phyloP scores from a whole-genome alignment of 73 alveolate species.

The Tetrahymena malaccensis region DNA sequence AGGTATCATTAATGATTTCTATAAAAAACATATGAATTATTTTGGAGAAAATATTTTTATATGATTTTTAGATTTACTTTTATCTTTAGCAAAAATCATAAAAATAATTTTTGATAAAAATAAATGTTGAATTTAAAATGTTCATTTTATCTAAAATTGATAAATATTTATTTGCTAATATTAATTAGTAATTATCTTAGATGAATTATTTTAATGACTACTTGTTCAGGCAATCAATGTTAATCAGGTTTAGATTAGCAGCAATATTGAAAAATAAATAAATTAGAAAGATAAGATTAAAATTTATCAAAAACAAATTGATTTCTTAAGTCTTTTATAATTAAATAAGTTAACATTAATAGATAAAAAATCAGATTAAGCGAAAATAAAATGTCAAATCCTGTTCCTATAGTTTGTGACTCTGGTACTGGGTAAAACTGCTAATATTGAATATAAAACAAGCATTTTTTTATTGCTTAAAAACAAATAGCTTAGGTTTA shows the following conservation, averaged over 20 bases:
- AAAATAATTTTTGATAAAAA: too few species aligned
- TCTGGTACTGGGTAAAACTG: constrained; percentile 41
- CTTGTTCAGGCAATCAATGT: background rate
- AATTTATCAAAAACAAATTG: background rate
- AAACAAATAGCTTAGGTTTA: background rate
- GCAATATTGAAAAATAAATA: background rate
- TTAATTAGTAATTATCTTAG: background rate
- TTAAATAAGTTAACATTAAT: background rate
- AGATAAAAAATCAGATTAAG: background rate
- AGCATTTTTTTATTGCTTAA: background rate
- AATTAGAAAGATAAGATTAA: background rate
- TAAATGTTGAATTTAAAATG: background rate
- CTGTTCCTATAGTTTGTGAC: constrained; percentile 33
- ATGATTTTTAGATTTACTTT: too few species aligned
- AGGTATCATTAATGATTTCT: too few species aligned
- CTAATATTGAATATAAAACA: background rate
- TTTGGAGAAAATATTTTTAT: too few species aligned
- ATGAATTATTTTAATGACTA: background rate
- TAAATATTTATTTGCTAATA: background rate
- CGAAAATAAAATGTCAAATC: background rate
- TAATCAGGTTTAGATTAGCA: background rate
- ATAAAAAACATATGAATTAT: too few species aligned
- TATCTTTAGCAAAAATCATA: too few species aligned
- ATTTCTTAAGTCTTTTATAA: background rate
- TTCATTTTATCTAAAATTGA: background rate